Evolutionary conservation across 1,284 basidiomycete species (phyloP), one percentile per base, ranked within the genome.

Genomic region (Cutaneotrichosporon cyanovorans): DNA sequence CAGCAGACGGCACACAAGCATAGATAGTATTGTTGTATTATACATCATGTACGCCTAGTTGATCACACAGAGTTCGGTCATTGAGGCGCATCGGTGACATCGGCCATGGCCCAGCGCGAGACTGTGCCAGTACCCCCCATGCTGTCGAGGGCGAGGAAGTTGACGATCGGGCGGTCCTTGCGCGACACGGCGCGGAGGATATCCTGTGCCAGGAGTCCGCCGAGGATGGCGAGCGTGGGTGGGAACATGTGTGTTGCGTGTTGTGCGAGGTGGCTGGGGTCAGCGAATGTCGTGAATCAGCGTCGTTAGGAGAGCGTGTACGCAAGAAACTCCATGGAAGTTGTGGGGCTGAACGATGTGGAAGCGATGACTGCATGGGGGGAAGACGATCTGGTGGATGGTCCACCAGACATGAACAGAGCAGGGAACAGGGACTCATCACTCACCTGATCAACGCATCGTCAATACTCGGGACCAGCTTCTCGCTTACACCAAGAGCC

Each of bases 161-260:
- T 97, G 42, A 85, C 83, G 51, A 96, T 83, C 1, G 93, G 93
- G 37, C 84, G 80, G 62, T 97, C 92, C 45, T 89, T 83, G 45
- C 84, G 87, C 35, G 85, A 87, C 31, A 98, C 75, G 0, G 87
- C 82, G 68, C 96, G 93, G 37, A 99, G 76, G 42, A 97, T 84
- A 66, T 97, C 93, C 71, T 98, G 95, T 2, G 84, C 91, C 14
- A 97, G 73, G 68, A 97, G 79, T 14, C 95, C 95, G 23, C 95
- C 93, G 37, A 98, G 76, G 23, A 98, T 84, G 1, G 91, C 91
- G 65, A 90, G 84, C 4, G 91, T 81, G 2, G 91, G 86, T 4
- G 87, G 82, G 74, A 93, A 86, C 65, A 93, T 85, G 65, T 85
- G 80, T n/a, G 74, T 72, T 14, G 88, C 83, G n/a, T 84, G 83